These are phyloP conservation scores for Punica granatum DNA, from an alignment of 345 rosid species.

Conservation along the genomic window DNA sequence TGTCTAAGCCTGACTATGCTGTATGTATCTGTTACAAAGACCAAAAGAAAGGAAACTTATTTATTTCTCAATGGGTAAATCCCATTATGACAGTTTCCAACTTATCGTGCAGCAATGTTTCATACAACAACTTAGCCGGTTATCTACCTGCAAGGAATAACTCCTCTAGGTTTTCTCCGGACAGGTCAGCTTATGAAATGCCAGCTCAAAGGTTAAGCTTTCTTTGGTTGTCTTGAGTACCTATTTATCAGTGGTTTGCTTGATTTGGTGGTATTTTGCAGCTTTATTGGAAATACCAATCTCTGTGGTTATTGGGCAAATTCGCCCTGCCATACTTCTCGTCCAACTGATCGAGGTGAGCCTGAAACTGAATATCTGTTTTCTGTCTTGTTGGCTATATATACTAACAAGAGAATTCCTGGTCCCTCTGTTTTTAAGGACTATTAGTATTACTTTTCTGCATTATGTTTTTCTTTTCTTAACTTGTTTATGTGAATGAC, in stretches of 20 bases:
- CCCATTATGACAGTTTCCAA: neutral
- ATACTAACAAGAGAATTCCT: too few species aligned
- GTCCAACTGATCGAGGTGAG: slow-evolving; percentile 59
- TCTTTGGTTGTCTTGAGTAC: neutral
- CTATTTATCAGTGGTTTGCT: neutral
- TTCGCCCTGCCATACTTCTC: slow-evolving; percentile 56
- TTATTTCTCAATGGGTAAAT: neutral
- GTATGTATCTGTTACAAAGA: slow-evolving; percentile 30
- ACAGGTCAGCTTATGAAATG: slow-evolving; percentile 38
- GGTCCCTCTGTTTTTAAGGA: neutral
- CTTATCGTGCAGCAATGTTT: slow-evolving; percentile 56
- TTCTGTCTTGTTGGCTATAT: neutral
- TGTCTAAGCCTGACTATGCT: slow-evolving; percentile 61
- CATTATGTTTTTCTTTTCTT: neutral
- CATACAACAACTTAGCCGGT: slow-evolving; percentile 72
- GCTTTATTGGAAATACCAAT: slow-evolving; percentile 74
- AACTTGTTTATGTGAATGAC: neutral
- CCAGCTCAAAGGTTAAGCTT: neutral
- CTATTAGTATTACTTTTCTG: neutral
- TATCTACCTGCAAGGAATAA: slow-evolving; percentile 68
- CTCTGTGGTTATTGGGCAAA: slow-evolving; percentile 78
- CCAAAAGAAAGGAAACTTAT: neutral
- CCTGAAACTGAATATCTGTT: neutral
- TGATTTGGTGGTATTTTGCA: slow-evolving; percentile 15
- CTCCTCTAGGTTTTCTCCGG: slow-evolving; percentile 64